Percentiles rank a stretch among this genome's conserved stretches.
Evolutionary conservation across 768 basidiomycete genomes (phyloP).

Genomic region (Austroboletus eburneus): DNA sequence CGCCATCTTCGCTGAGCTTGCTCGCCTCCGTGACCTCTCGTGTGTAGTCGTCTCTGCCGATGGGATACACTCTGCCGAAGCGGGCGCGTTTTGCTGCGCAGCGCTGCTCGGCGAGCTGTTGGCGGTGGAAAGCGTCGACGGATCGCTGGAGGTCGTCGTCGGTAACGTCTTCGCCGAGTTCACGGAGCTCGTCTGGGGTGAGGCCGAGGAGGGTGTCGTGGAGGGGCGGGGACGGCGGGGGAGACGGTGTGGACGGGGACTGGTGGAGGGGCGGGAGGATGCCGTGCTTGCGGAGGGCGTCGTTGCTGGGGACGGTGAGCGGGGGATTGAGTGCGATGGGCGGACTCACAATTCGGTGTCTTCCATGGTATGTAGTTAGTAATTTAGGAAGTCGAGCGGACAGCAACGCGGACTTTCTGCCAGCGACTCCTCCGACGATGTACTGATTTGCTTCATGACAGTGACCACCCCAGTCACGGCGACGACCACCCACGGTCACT

Average conservation of each 20-base stretch:
- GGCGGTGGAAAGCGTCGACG: constrained; percentile 60
- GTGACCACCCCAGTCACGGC: no score
- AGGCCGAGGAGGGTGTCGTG: constrained; percentile 64
- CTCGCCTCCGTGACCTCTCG: constrained; percentile 95
- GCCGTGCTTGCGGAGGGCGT: constrained; percentile 88
- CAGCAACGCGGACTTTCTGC: constrained; percentile 28
- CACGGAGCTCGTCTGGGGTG: constrained; percentile 57
- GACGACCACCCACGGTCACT: constrained; percentile 24
- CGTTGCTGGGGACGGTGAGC: constrained; percentile 58
- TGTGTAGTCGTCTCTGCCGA: constrained; percentile 91
- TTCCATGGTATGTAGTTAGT: constrained; percentile 41
- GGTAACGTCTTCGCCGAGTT: constrained; percentile 65
- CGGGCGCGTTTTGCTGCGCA: constrained; percentile 54
- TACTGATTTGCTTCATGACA: no score
- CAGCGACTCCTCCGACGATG: constrained; percentile 21
- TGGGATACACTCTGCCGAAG: constrained; percentile 85
- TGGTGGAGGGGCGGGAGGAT: constrained; percentile 76
- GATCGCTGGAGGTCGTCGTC: constrained; percentile 76
- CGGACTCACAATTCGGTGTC: constrained; percentile 90
- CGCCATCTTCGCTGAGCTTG: constrained; percentile 58
- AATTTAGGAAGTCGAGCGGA: constrained; percentile 29
- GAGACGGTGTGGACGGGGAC: constrained; percentile 73
- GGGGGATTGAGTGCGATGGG: background rate
- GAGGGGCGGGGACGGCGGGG: constrained; percentile 71
- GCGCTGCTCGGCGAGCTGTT: constrained; percentile 61